These are phyloP conservation scores for Coemansia erecta DNA, from an alignment of 192 early-diverging fungal species.

Conservation along the genomic window DNA sequence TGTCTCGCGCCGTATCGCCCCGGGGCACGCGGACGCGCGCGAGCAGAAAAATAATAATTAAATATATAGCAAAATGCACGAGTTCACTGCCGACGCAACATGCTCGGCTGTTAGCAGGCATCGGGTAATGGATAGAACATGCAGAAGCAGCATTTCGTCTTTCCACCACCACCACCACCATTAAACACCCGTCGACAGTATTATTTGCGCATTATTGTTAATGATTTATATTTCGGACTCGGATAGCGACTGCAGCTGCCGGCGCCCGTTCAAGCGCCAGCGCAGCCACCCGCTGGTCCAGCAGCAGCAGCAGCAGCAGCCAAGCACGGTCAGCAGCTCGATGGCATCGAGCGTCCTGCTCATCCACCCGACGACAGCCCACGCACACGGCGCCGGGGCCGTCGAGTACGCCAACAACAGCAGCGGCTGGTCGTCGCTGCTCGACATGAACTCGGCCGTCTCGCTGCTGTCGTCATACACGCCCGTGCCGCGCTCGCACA, in stretches of 20 bases:
- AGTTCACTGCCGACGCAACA: too few relatives aligned
- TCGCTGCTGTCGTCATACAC: slow-evolving; percentile 43
- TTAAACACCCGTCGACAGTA: background rate
- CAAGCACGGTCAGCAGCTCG: slow-evolving; percentile 7
- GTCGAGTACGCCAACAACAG: slow-evolving; percentile 14
- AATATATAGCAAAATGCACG: too few relatives aligned
- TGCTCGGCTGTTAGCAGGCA: too few relatives aligned
- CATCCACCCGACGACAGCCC: background rate
- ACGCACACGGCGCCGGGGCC: background rate
- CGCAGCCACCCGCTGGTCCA: slow-evolving; percentile 1
- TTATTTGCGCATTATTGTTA: background rate
- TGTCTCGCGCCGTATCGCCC: too few relatives aligned
- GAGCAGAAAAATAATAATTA: too few relatives aligned
- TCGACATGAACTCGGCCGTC: slow-evolving; percentile 23
- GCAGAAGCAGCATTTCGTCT: too few relatives aligned
- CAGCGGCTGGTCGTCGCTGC: slow-evolving; percentile 43
- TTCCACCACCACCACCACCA: too few relatives aligned
- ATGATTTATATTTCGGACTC: slow-evolving; percentile 23
- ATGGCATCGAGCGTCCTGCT: slow-evolving; percentile 21
- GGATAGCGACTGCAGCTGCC: background rate
- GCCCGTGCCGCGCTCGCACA: background rate
- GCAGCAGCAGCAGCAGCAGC: background rate
- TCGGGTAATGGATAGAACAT: too few relatives aligned
- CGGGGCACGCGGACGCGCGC: too few relatives aligned
- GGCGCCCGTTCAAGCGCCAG: slow-evolving; percentile 3